Evolutionary conservation across 2,329 filamentous ascomycete genomes (phyloP).

Genomic region (Diplodia scrobiculata): DNA sequence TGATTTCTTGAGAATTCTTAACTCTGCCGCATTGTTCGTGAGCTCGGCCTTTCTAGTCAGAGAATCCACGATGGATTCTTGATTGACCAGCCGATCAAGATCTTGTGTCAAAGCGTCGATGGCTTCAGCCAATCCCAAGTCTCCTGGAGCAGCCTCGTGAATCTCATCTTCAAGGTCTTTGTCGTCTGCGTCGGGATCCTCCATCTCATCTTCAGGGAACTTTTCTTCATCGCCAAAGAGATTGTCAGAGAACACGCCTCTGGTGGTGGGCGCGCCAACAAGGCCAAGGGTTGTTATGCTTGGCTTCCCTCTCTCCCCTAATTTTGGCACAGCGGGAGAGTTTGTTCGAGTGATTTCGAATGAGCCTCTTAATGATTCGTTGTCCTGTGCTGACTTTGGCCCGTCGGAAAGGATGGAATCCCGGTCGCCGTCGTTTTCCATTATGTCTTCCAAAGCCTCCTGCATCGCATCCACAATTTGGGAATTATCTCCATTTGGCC

Average conservation of each 20-base stretch:
- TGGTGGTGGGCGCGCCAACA: slow-evolving; percentile 81
- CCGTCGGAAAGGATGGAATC: slow-evolving; percentile 68
- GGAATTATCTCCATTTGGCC: slow-evolving; percentile 63
- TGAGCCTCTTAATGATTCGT: slow-evolving; percentile 64
- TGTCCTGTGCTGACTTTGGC: slow-evolving; percentile 57
- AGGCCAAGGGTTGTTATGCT: slow-evolving; percentile 90
- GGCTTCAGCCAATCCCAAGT: slow-evolving; percentile 89
- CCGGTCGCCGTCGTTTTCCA: slow-evolving; percentile 71
- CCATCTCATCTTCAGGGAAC: slow-evolving; percentile 81
- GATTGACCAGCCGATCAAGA: slow-evolving; percentile 82
- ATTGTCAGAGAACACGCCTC: slow-evolving; percentile 91
- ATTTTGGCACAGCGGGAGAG: slow-evolving; percentile 49
- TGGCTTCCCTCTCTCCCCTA: slow-evolving; percentile 62
- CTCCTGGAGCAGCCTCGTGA: slow-evolving; percentile 90
- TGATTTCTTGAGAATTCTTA: slow-evolving; percentile 89
- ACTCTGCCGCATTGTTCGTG: slow-evolving; percentile 92
- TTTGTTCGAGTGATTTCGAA: slow-evolving; percentile 58
- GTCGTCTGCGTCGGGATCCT: slow-evolving; percentile 64
- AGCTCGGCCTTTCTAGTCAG: slow-evolving; percentile 91
- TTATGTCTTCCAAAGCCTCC: slow-evolving; percentile 85
- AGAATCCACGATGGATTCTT: slow-evolving; percentile 89
- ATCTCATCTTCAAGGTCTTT: slow-evolving; percentile 77
- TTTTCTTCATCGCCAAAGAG: slow-evolving; percentile 88
- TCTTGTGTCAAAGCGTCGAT: slow-evolving; percentile 85
- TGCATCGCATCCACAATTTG: slow-evolving; percentile 91